phyloP scores from a whole-genome alignment of 139 green algal genomes.

The Axilococcus clingmanii region DNA sequence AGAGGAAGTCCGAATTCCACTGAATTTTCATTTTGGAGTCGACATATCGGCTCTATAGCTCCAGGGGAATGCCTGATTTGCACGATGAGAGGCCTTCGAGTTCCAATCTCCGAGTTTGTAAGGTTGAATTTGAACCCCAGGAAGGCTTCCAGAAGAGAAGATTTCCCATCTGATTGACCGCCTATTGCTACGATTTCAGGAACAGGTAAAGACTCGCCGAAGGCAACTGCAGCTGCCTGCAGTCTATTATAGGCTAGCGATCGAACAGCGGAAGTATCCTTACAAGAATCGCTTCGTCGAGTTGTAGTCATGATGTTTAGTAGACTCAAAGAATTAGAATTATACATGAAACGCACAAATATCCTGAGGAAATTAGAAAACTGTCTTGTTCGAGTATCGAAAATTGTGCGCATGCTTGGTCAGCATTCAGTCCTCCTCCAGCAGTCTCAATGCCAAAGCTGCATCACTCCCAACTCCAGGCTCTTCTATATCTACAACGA shows the following conservation, averaged over 20 bases:
- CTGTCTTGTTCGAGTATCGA: too few species aligned
- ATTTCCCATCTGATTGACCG: constrained; percentile 86
- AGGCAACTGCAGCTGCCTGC: constrained; percentile 49
- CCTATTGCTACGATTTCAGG: constrained; percentile 90
- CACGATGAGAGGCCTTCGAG: constrained; percentile 68
- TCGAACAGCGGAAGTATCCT: constrained; percentile 40
- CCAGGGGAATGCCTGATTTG: constrained; percentile 59
- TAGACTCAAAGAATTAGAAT: too few species aligned
- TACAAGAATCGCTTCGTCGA: too few species aligned
- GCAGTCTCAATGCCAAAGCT: neutral
- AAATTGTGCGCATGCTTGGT: too few species aligned
- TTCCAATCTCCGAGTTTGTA: constrained; percentile 85
- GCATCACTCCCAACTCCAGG: neutral
- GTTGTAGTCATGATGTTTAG: constrained; percentile 34
- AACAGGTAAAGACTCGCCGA: constrained; percentile 72
- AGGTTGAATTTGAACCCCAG: constrained; percentile 90
- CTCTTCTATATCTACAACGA: neutral
- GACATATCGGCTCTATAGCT: constrained; percentile 59
- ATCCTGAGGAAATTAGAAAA: too few species aligned
- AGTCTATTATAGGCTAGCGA: constrained; percentile 67
- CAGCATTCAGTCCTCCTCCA: too few species aligned
- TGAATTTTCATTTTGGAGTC: constrained; percentile 77
- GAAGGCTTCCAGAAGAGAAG: constrained; percentile 80
- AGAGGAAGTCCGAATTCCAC: constrained; percentile 59
- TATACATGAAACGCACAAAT: too few species aligned